Evolutionary conservation across 2,329 filamentous ascomycete species (phyloP), one percentile per base, ranked within the genome.

Genomic region (Penicillium sp.): DNA sequence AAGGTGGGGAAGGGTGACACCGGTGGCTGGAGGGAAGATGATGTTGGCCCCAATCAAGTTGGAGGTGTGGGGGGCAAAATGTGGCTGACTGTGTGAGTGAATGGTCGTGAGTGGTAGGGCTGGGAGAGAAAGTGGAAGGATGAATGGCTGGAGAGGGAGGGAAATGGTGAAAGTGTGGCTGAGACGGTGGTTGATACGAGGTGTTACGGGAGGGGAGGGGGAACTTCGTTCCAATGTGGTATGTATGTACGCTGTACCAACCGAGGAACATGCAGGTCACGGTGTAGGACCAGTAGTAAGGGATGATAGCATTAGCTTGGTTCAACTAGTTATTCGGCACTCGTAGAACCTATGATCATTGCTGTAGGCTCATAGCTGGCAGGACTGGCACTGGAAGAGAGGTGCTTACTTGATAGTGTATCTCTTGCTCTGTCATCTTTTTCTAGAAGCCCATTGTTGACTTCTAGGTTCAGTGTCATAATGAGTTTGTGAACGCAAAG

Each of bases 61-160:
- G 8, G 7, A 5, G 5, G n/a, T 13, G 2, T 10, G 26, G 51
- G 55, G 55, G 26, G 52, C n/a, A 22, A 52, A 28, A 19, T 62
- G 66, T 68, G 66, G 66, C 66, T 68, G 60, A 62, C 52, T 58
- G 37, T 38, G 45, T 60, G 35, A 38, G 52, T 54, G 30, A 33
- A 11, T 33, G 30, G 30, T 25, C 8, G 30, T 33, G 4, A 33
- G 19, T 55, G 48, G 58, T 68, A 67, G 62, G 64, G 66, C 63
- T 67, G 65, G 61, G 13, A 11, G 35, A 11, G 33, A 1, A 37
- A 1, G 22, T 40, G 51, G 37, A 19, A 19, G 63, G 63, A 56
- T 63, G 63, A 65, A 61, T 67, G 58, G 26, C 54, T 56, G 51
- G 55, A 46, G 16, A 55, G 8, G 38, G 38, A 7, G 38, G 7